Conservation (phyloP, 768 basidiomycete species). For the Mrakia frigida region DNA sequence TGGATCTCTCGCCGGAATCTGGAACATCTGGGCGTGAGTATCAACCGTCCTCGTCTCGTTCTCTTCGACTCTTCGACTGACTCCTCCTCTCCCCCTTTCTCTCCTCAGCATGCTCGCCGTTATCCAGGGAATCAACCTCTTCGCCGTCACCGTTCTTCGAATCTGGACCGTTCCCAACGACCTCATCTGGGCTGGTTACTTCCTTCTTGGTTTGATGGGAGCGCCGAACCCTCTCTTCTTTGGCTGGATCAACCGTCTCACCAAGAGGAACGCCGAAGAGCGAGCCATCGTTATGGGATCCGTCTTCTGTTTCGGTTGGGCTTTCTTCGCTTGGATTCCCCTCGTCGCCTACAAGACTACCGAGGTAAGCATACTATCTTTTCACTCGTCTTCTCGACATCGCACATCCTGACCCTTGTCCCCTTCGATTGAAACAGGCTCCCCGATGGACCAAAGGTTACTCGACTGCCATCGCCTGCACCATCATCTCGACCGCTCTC, state of each 20-base stretch:
- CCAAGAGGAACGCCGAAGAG: conserved; percentile 17
- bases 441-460: conserved; percentile 4
- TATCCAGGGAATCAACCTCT: conserved; percentile 25
- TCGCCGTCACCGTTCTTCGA: conserved; percentile 18
- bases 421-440: not conserved
- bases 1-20: not conserved
- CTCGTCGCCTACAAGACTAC: conserved; percentile 12
- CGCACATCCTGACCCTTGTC: too few relatives aligned
- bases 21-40: conserved; percentile 2
- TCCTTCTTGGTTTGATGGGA: conserved; percentile 28
- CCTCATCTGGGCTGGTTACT: conserved; percentile 25
- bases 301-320: conserved; percentile 18
- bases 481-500: conserved; percentile 9
- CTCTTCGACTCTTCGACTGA: not conserved
- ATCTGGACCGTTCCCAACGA: conserved; percentile 22
- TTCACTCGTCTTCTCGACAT: too few relatives aligned
- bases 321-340: conserved; percentile 24
- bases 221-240: conserved; percentile 16
- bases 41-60: not conserved
- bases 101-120: conserved; percentile 11
- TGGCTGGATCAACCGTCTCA: conserved; percentile 25
- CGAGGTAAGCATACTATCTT: not conserved
- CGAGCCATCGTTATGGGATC: conserved; percentile 16
- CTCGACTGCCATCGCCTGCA: conserved; percentile 26
- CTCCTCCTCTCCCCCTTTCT: not conserved